Base-by-base conservation (phyloP, 2,329 filamentous ascomycete species). In the Exophiala aquamarina region DNA sequence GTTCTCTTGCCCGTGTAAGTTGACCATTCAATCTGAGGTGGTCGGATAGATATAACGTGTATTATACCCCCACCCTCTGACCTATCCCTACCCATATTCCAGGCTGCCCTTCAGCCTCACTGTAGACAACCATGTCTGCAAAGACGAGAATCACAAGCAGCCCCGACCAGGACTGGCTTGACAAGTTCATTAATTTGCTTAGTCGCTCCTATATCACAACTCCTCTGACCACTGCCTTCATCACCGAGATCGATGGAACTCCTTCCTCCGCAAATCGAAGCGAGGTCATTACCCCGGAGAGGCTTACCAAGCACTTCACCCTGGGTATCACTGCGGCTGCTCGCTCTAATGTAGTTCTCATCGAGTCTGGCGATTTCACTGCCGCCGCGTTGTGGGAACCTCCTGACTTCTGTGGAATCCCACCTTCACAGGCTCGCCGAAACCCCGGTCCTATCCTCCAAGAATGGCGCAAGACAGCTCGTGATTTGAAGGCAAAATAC, bases 321-420 rank as follows among this genome's bases (percentile, higher is more conserved):
- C 47, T 59, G 17, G 57, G 57, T 17, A 52, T 59, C 40, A 55
- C 57, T 20, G 50, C 53, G 2, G 57, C 55, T n/a, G 50, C 53
- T 20, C 45, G 52, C 28, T 48, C 50, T 13, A 59, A 58, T 21
- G 44, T 59, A 3, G 44, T 58, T 3, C 53, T 59, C 9, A 28
- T 47, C 36, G 40, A 50, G 15, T 37, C 47, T 35, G 47, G 45
- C 34, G 26, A 36, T 31, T 52, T 57, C 41, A 37, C 50, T 1
- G 57, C 57, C 15, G 57, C 57, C 15, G 55, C 53, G 3, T 55
- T 59, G 4, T 58, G 55, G 47, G 57, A 59, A 44, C 57, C 57
- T 4, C 57, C 57, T n/a, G 52, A 56, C 36, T 59, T 59, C 43
- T 54, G 50, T 44, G 57, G 57, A 3, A 55, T 54, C 14, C 57